phyloP scores from a whole-genome alignment of 2,329 filamentous ascomycete species.

The Pseudomassariella vexata region DNA sequence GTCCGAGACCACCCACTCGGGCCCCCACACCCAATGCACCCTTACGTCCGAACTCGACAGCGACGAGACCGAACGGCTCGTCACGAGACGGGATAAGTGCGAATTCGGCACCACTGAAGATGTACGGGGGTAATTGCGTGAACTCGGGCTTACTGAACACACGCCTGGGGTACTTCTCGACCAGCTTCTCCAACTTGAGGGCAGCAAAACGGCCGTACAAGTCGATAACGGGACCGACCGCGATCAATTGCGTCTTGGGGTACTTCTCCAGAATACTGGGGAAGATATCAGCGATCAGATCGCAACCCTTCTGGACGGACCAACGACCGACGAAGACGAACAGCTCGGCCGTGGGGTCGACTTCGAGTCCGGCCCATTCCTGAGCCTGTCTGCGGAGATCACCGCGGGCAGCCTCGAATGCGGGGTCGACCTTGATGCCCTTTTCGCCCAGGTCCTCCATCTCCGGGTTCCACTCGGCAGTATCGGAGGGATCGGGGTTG shows the following conservation, averaged over 20 bases:
- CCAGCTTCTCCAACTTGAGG: slow-evolving; percentile 57
- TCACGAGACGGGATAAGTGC: slow-evolving; percentile 63
- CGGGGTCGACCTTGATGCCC: slow-evolving; percentile 49
- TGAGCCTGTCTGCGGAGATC: slow-evolving; percentile 56
- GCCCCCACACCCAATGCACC: slow-evolving; percentile 62
- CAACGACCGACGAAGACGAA: slow-evolving; percentile 65
- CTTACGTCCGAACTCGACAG: slow-evolving; percentile 64
- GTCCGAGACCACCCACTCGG: slow-evolving; percentile 60
- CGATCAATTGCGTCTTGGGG: slow-evolving; percentile 55
- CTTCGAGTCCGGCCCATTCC: slow-evolving; percentile 59
- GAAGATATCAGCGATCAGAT: slow-evolving; percentile 63
- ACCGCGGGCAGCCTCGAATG: slow-evolving; percentile 44
- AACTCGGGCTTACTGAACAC: slow-evolving; percentile 65
- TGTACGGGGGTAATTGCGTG: slow-evolving; percentile 57
- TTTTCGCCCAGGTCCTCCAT: slow-evolving; percentile 38
- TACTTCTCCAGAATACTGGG: slow-evolving; percentile 56
- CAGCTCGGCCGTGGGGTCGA: slow-evolving; percentile 56
- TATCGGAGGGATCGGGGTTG: slow-evolving; percentile 61
- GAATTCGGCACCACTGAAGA: slow-evolving; percentile 64
- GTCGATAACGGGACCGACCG: slow-evolving; percentile 60
- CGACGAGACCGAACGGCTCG: slow-evolving; percentile 63
- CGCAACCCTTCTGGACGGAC: slow-evolving; percentile 64
- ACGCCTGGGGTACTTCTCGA: slow-evolving; percentile 58
- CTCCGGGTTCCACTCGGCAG: slow-evolving; percentile 52
- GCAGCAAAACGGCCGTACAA: slow-evolving; percentile 64